These are phyloP conservation scores for Golubevia pallescens DNA, from an alignment of 1,284 basidiomycete species.

Conservation along the genomic window DNA sequence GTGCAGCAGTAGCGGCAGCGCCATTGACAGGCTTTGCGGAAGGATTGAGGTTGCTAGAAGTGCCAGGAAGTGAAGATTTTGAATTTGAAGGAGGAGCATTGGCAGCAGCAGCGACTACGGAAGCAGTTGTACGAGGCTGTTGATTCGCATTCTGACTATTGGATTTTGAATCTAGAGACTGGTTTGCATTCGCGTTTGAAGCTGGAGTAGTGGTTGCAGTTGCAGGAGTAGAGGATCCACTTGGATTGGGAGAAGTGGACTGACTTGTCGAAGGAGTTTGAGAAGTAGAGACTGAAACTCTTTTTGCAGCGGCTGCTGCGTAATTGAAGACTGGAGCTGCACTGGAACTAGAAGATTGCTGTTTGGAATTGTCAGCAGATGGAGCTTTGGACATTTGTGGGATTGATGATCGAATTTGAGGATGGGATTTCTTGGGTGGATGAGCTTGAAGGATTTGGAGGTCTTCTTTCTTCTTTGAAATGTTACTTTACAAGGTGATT, in stretches of 20 bases:
- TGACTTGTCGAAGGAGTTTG: neutral
- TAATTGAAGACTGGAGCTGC: neutral
- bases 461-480: neutral
- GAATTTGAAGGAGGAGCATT: conserved; percentile 10
- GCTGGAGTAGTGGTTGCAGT: neutral
- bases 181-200: neutral
- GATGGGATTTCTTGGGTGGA: neutral
- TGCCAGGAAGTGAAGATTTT: conserved; percentile 2
- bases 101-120: neutral
- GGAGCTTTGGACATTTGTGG: neutral
- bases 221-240: neutral
- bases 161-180: neutral
- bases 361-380: neutral
- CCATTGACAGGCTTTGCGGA: conserved; percentile 10
- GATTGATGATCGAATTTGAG: neutral
- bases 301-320: neutral
- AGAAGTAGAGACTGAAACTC: conserved; percentile 1
- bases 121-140: neutral
- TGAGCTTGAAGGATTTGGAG: too few relatives aligned
- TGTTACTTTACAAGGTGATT: too few relatives aligned
- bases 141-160: neutral
- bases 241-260: neutral
- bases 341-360: neutral
- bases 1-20: conserved; percentile 26
- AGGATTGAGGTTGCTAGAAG: conserved; percentile 7